Evolutionary conservation across 2,329 filamentous ascomycete species (phyloP), one percentile per base, ranked within the genome.

Genomic region (Colletotrichum abscissum): DNA sequence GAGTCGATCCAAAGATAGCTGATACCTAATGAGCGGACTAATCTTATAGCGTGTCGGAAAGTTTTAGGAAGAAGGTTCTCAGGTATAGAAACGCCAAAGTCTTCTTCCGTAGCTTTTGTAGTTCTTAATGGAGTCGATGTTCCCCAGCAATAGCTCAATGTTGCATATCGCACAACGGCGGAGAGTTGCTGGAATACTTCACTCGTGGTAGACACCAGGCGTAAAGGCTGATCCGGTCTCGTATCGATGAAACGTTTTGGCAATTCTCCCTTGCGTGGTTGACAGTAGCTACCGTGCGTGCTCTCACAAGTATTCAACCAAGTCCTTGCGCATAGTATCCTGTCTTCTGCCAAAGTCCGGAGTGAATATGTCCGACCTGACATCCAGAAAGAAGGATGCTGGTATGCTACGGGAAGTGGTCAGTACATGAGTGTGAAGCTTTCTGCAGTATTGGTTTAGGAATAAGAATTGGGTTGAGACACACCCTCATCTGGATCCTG

Each of bases 1-100:
- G 68, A 71, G 9, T 71, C 63, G 9, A 71, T 71, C 63, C 69
- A 71, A 5, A 57, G 3, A 38, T 26, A 67, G 2, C 63, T 46
- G 0, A 67, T 67, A 0, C 3, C n/a, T 0, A 71, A n/a, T 0
- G 63, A 35, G 1, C 35, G 35, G 2, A 46, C 42, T 3, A 55
- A 7, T 9, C 26, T 67, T 33, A 71, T 3, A 0, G 69, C 63
- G 11, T 71, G 52, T 12, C 46, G 38, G 3, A 66, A 70, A 5
- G 68, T 70, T 12, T 19, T n/a, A 1, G 68, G 68, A 1, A 70
- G 42, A 19, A 11, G 5, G 2, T 9, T 9, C n/a, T 62, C 54
- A 1, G 54, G 33, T 24, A 70, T 35, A 8, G 5, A 16, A 9
- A n/a, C 0, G 0, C 5, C 1, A 11, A 59, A 59, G 1, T 26